Conservation (phyloP, 257 asterid genomes). For the Nicotiana paniculata region DNA sequence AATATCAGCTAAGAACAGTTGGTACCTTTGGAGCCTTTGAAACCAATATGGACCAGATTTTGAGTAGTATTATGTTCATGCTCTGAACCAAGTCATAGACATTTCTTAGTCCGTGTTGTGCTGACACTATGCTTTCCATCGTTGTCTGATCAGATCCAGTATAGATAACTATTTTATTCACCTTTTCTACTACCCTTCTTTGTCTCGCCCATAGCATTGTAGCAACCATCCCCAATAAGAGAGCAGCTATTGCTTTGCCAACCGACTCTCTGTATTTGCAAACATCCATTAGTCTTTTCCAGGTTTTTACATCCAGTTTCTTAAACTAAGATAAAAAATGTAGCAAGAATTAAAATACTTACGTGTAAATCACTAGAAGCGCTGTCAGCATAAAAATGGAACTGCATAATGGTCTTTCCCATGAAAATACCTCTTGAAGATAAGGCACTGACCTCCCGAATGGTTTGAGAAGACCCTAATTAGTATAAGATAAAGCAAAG, state of each 20-base stretch:
- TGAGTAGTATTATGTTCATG: slow-evolving; percentile 53
- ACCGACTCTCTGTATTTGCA: slow-evolving; percentile 55
- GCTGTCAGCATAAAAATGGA: slow-evolving; percentile 22
- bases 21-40: slow-evolving; percentile 77
- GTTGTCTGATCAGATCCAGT: slow-evolving; percentile 63
- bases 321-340: not conserved
- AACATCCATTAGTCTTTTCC: not conserved
- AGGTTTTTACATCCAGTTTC: not conserved
- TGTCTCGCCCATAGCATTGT: slow-evolving; percentile 40
- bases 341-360: slow-evolving; percentile 13
- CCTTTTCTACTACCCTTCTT: slow-evolving; percentile 24
- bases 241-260: slow-evolving; percentile 53
- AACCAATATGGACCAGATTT: slow-evolving; percentile 59
- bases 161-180: slow-evolving; percentile 40
- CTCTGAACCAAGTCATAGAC: slow-evolving; percentile 53
- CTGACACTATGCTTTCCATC: slow-evolving; percentile 72
- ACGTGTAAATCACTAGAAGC: slow-evolving; percentile 56
- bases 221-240: slow-evolving; percentile 41
- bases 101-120: slow-evolving; percentile 69
- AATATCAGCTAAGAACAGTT: not conserved
- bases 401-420: slow-evolving; percentile 61
- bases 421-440: slow-evolving; percentile 32
- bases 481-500: not conserved
- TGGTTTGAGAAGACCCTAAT: slow-evolving; percentile 60
- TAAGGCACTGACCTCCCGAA: slow-evolving; percentile 24